A percentile compares a stretch with the other conserved stretches of the same genome.
Evolutionary conservation across 805 yeast genomes (phyloP).

Genomic region (Candida nanaspora): DNA sequence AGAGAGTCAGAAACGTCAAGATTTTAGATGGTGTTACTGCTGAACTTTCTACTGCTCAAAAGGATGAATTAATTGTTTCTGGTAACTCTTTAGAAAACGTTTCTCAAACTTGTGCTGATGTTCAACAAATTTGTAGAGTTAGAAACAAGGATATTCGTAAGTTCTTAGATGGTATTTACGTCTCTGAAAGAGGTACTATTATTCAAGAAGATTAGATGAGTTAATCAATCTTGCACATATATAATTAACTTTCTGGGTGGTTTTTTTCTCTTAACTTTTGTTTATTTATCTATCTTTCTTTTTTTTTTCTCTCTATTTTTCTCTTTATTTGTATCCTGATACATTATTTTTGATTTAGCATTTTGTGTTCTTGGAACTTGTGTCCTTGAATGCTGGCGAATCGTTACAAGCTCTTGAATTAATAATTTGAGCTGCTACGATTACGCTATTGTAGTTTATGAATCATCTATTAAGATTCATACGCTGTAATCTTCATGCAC

Average conservation of each 20-base stretch:
- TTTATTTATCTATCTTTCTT: background rate
- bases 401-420: constrained; percentile 23
- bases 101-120: constrained; percentile 97
- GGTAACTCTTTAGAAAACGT: constrained; percentile 98
- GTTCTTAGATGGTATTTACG: constrained; percentile 99
- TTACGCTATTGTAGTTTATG: constrained; percentile 17
- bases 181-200: constrained; percentile 88
- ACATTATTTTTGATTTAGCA: background rate
- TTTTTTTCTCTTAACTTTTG: background rate
- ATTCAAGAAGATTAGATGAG: constrained; percentile 32
- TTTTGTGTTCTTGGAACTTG: constrained; percentile 18
- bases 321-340: constrained; percentile 1
- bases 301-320: background rate
- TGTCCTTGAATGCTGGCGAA: constrained; percentile 23
- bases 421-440: constrained; percentile 26
- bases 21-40: constrained; percentile 85
- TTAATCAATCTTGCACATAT: too few relatives aligned
- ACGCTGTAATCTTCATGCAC: background rate
- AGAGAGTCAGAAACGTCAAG: constrained; percentile 85
- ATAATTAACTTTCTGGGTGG: background rate
- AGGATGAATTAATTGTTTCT: constrained; percentile 87
- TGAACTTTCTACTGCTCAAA: constrained; percentile 73
- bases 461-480: background rate
- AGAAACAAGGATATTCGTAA: constrained; percentile 99
- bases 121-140: constrained; percentile 96